Base-by-base conservation (phyloP, 1,284 basidiomycete species). In the Hortiboletus rubellus region DNA sequence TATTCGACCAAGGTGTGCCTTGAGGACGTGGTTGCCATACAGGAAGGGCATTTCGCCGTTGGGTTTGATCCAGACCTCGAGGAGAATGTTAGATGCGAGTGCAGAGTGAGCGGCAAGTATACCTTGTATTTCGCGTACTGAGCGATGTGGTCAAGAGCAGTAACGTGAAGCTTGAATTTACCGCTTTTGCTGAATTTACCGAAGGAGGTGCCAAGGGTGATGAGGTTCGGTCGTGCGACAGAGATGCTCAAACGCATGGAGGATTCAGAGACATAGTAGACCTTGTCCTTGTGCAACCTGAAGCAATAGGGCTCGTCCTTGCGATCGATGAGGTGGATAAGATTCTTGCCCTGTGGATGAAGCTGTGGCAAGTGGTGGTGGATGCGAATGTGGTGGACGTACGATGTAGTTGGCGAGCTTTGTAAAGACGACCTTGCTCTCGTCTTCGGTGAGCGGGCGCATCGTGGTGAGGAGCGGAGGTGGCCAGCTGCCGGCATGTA, bases 11-110 rank as follows among this genome's bases (percentile, higher is more conserved):
- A 99, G 80, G 74, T 99, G 97, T 33, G 97, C 97, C 77, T 99
- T 99, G 63, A 98, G 86, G 60, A 99, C 91, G 78, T 99, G 96
- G 72, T 99, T 99, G 55, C 97, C 97, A 70, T 99, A 99, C 50
- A 99, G 77, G 81, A 98, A 99, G 3, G 97, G 97, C 86, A 99
- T 94, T 77, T 99, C 97, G 69, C 97, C 97, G 63, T 99, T 97
- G 15, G 96, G 91, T 76, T 99, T 99, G 74, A 99, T 96, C 97
- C 97, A 99, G 38, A 98, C 86, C 96, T 97, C 8, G 24, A 10
- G 12, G 7, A n/a, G 34, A 59, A 47, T 17, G 30, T 63, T 11
- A 53, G 58, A 41, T 7, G 43, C 10, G 45, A 22, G n/a, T 22
- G 56, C 33, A 42, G 17, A 48, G 41, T 15, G 46, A 34, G 24